Evolutionary conservation across 192 early-diverging fungal genomes (phyloP).

Genomic region (Coemansia sp.): DNA sequence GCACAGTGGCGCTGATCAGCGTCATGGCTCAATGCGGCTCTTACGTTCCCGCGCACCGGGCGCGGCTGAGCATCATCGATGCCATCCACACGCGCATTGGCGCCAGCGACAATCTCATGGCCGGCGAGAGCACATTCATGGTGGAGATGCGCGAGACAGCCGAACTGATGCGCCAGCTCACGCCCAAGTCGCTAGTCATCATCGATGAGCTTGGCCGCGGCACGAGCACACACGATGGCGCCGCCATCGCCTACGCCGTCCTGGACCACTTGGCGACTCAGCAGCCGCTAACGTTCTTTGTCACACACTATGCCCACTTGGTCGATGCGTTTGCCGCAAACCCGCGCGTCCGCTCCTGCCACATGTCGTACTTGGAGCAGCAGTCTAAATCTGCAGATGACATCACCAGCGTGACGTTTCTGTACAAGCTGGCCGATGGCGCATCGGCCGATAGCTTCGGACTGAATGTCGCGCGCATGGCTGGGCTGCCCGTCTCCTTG

Average conservation of each 20-base stretch:
- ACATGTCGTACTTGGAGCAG: conserved; percentile 59
- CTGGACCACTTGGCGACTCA: conserved; percentile 78
- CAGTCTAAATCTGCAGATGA: conserved; percentile 68
- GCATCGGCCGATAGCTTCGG: conserved; percentile 92
- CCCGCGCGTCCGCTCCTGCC: conserved; percentile 20
- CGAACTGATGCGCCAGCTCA: conserved; percentile 86
- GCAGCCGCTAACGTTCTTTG: conserved; percentile 87
- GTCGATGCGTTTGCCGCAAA: conserved; percentile 58
- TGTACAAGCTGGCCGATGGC: conserved; percentile 89
- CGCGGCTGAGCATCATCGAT: conserved; percentile 81
- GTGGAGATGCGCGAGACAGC: conserved; percentile 93
- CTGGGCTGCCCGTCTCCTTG: conserved; percentile 75
- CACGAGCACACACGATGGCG: conserved; percentile 96
- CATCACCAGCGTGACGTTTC: conserved; percentile 78
- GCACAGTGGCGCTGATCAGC: conserved; percentile 89
- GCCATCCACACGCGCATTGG: conserved; percentile 96
- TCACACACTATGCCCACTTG: conserved; percentile 94
- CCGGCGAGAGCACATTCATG: conserved; percentile 97
- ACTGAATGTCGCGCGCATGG: conserved; percentile 96
- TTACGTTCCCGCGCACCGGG: conserved; percentile 83
- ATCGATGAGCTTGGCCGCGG: conserved; percentile 98
- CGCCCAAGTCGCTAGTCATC: conserved; percentile 86
- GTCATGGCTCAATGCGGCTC: conserved; percentile 97
- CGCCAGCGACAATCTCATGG: conserved; percentile 94
- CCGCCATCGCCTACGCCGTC: conserved; percentile 93